These are phyloP conservation scores for Primulina eburnea DNA, from an alignment of 257 asterid species.

Conservation along the genomic window DNA sequence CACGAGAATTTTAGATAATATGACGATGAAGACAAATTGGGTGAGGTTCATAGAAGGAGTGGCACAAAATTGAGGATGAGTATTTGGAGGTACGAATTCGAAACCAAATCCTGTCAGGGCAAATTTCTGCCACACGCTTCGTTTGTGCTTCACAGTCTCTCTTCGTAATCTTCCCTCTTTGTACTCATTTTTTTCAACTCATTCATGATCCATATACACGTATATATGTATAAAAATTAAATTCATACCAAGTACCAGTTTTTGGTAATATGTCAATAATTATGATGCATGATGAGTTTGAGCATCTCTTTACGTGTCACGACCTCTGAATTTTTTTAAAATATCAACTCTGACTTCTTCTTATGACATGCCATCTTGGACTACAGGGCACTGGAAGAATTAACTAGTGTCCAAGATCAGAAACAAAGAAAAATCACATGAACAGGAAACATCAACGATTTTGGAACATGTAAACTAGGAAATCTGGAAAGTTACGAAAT, in stretches of 20 bases:
- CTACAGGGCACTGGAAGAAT: not conserved
- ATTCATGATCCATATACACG: not conserved
- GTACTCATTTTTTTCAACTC: conserved; percentile 6
- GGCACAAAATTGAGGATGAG: conserved; percentile 56
- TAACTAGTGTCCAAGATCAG: too few relatives aligned
- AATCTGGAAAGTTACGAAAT: not conserved
- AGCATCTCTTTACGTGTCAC: not conserved
- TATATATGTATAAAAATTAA: not conserved
- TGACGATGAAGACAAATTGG: conserved; percentile 51
- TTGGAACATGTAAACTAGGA: not conserved
- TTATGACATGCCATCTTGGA: not conserved
- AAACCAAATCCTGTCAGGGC: conserved; percentile 61
- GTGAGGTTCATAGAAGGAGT: conserved; percentile 36
- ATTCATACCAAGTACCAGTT: too few relatives aligned
- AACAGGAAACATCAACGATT: too few relatives aligned
- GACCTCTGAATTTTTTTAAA: not conserved
- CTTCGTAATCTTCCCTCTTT: conserved; percentile 41
- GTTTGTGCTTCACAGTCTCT: conserved; percentile 51
- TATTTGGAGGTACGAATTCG: conserved; percentile 57
- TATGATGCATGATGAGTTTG: not conserved
- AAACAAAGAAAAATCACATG: too few relatives aligned
- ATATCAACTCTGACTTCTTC: not conserved
- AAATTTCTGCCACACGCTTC: conserved; percentile 58
- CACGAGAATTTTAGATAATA: conserved; percentile 15
- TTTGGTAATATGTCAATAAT: too few relatives aligned